Evolutionary conservation across 257 asterid genomes (phyloP), one percentile per base, ranked within the genome.

Genomic region (Rubia yunnanensis): DNA sequence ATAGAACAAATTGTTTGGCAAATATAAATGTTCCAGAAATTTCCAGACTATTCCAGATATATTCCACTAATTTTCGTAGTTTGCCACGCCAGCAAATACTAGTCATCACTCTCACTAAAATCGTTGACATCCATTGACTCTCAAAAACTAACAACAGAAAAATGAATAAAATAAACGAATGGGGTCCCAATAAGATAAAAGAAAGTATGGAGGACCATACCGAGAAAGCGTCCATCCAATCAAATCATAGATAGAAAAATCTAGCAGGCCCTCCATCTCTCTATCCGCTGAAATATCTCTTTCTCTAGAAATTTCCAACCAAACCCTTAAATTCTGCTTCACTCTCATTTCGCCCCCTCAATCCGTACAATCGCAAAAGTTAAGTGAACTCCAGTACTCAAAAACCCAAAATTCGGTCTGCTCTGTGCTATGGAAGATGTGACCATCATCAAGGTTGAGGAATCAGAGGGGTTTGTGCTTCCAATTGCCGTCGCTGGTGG

Each of bases 371-470:
- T 13, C 22, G 44, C 54, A 30, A 23, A 31, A 0, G 1, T 17
- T 15, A 8, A 10, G 17, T 10, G 52, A 69, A 5, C 67, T n/a
- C 26, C 46, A 5, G 18, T 5, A 11, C 66, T 11, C 31, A 34
- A 15, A 17, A 31, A 7, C 34, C 26, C 28, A 20, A 3, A 13
- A 57, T 24, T 59, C 36, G n/a, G 18, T 2, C 9, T 24, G 0
- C 60, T 54, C 13, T 11, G 9, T 24, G 34, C 36, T 34, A 77
- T 66, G 69, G 77, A 74, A 10, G 67, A 23, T 41, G 73, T 67
- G 68, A 64, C 30, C 50, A 79, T 80, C 72, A 83, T 80, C 72
- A 83, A 88, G 66, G 23, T 74, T 23, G 85, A 88, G 70, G 90
- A 79, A 22, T 89, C 80, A 10, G 92, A 83, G 32, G 55, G 67